Evolutionary conservation across 1,284 basidiomycete species (phyloP).

Genomic region (Rhodofomes roseus): DNA sequence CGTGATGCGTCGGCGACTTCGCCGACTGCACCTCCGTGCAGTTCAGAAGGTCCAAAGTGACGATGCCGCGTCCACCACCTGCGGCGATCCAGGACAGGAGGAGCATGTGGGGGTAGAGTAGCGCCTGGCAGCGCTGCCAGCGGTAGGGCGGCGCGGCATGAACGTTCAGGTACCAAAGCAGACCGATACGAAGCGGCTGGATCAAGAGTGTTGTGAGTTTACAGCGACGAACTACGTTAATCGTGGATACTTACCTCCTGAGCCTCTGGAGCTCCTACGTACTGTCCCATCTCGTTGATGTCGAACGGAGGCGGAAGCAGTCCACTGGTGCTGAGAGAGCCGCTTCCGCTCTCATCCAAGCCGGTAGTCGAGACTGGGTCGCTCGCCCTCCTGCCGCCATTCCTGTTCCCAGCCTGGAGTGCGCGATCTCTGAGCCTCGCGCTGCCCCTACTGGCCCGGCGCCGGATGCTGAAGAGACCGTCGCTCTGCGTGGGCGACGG

Average conservation of each 20-base stretch:
- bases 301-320: slow-evolving; percentile 43
- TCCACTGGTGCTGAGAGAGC: slow-evolving; percentile 27
- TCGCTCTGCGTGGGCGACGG: slow-evolving; percentile 38
- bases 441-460: slow-evolving; percentile 49
- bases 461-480: slow-evolving; percentile 60
- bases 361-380: slow-evolving; percentile 9
- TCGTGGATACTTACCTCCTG: slow-evolving; percentile 39
- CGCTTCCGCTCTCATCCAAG: slow-evolving; percentile 23
- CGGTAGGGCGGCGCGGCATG: slow-evolving; percentile 73
- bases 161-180: slow-evolving; percentile 87
- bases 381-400: slow-evolving; percentile 2
- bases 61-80: slow-evolving; percentile 73
- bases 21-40: slow-evolving; percentile 80
- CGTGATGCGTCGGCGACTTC: slow-evolving; percentile 73
- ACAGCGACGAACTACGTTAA: too few species aligned
- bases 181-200: slow-evolving; percentile 79
- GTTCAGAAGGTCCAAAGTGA: slow-evolving; percentile 79
- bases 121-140: slow-evolving; percentile 83
- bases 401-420: slow-evolving; percentile 9
- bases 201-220: slow-evolving; percentile 7
- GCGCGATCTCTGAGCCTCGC: slow-evolving; percentile 34
- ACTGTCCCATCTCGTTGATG: slow-evolving; percentile 42
- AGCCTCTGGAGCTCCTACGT: slow-evolving; percentile 26
- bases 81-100: slow-evolving; percentile 80
- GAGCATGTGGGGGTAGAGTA: slow-evolving; percentile 77